Evolutionary conservation across 208 protist genomes (phyloP).

Genomic region (Acanthamoeba triangularis): DNA sequence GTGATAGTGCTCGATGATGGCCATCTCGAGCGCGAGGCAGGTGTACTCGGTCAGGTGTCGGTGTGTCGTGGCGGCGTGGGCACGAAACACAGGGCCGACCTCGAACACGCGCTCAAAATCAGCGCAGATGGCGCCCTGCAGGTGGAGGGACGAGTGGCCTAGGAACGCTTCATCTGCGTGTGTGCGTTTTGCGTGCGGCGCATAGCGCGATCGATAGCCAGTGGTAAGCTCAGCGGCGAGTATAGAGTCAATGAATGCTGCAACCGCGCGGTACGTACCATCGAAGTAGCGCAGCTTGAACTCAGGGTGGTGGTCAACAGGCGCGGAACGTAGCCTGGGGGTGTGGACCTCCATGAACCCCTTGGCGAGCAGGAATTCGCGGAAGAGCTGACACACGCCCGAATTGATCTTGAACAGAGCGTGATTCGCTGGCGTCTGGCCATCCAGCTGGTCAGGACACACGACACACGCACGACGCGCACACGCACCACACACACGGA

Average conservation of each 20-base stretch:
- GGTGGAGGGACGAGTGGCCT: constrained; percentile 99
- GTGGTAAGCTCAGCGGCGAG: background rate
- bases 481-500: no score
- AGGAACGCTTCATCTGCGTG: constrained; percentile 93
- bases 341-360: constrained; percentile 99
- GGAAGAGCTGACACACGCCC: constrained; percentile 96
- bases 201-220: background rate
- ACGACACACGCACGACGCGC: background rate
- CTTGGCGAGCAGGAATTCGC: constrained; percentile 95
- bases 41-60: constrained; percentile 99
- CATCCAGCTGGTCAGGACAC: background rate
- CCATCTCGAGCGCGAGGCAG: constrained; percentile 99
- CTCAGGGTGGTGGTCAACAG: constrained; percentile 95
- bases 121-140: constrained; percentile 99
- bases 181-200: no score
- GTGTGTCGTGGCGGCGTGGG: constrained; percentile 99
- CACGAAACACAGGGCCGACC: constrained; percentile 92
- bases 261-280: background rate
- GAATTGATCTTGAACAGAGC: constrained; percentile 97
- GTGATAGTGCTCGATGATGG: constrained; percentile 99
- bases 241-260: background rate
- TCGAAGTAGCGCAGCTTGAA: constrained; percentile 94
- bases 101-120: constrained; percentile 96
- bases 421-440: constrained; percentile 91
- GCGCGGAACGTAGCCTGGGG: constrained; percentile 98